phyloP scores from a whole-genome alignment of 2,329 filamentous ascomycete genomes.

The Davidsoniella neocaledoniae region DNA sequence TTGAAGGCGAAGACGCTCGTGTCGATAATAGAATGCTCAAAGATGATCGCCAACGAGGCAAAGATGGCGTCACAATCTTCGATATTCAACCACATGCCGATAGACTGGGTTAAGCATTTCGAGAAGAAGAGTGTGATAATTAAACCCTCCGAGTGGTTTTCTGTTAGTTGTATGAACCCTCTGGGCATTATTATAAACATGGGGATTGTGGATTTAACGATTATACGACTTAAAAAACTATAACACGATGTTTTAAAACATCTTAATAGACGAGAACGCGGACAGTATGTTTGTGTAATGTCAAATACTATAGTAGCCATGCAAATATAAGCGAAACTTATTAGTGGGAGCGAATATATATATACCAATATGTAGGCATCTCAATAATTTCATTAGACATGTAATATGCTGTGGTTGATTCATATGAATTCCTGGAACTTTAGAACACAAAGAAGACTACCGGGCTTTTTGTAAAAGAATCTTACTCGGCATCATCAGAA shows the following conservation, averaged over 20 bases:
- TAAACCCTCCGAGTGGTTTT: not conserved
- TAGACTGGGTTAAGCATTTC: constrained; percentile 46
- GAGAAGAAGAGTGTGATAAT: not conserved
- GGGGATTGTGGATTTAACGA: constrained; percentile 5
- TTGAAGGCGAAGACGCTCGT: constrained; percentile 82
- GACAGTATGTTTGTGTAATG: too few relatives aligned
- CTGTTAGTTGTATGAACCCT: not conserved
- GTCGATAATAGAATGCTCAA: constrained; percentile 82
- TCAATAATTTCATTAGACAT: constrained; percentile 10
- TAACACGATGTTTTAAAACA: not conserved
- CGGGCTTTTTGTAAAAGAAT: not conserved
- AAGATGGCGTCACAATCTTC: constrained; percentile 50
- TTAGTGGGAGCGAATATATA: not conserved
- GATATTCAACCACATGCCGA: constrained; percentile 60
- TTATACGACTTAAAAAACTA: constrained; percentile 7
- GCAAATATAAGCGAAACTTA: too few relatives aligned
- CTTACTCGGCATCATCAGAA: constrained; percentile 20
- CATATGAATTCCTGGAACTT: constrained; percentile 14
- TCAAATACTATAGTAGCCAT: too few relatives aligned
- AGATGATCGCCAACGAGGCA: constrained; percentile 58
- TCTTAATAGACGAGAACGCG: too few relatives aligned
- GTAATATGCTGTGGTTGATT: constrained; percentile 13
- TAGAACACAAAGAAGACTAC: constrained; percentile 14
- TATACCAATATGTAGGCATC: not conserved
- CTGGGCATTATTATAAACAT: not conserved